Conservation (phyloP, 176 grass and related monocot genomes). For the Triticum timopheevii region DNA sequence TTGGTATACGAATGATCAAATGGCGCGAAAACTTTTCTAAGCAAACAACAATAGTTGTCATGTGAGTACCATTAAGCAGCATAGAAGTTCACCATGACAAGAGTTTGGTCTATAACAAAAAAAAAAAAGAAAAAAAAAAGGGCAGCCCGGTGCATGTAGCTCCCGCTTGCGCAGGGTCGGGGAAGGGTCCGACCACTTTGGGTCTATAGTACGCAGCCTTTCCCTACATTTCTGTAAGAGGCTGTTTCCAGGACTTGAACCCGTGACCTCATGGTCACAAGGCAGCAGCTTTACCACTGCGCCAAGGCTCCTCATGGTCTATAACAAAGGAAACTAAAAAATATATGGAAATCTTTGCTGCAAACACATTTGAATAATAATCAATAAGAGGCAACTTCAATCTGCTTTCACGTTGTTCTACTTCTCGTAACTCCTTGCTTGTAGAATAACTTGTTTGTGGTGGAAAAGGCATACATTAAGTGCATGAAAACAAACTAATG, state of each 20-base stretch:
- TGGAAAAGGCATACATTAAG: not conserved
- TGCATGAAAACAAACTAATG: slow-evolving; percentile 16
- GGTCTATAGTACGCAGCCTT: too few relatives aligned
- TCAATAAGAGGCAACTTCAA: not conserved
- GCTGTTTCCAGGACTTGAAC: too few relatives aligned
- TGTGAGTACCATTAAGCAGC: slow-evolving; percentile 11
- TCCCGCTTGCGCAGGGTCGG: too few relatives aligned
- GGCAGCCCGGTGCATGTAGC: too few relatives aligned
- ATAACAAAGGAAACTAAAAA: not conserved
- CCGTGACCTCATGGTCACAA: too few relatives aligned
- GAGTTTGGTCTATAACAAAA: not conserved
- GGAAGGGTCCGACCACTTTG: too few relatives aligned
- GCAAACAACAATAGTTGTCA: slow-evolving; percentile 29
- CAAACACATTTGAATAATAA: not conserved
- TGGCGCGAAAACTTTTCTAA: slow-evolving; percentile 97
- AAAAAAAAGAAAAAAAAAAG: too few relatives aligned
- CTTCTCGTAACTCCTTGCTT: not conserved
- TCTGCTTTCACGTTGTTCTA: not conserved
- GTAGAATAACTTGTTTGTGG: slow-evolving; percentile 5
- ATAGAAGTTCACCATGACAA: slow-evolving; percentile 12
- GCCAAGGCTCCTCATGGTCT: too few relatives aligned
- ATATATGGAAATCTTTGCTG: not conserved
- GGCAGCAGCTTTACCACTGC: too few relatives aligned
- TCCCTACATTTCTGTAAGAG: too few relatives aligned
- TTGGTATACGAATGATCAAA: slow-evolving; percentile 82